These are phyloP conservation scores for Musa schizocarpa DNA, from an alignment of 176 grass and related monocot genomes.

Conservation along the genomic window DNA sequence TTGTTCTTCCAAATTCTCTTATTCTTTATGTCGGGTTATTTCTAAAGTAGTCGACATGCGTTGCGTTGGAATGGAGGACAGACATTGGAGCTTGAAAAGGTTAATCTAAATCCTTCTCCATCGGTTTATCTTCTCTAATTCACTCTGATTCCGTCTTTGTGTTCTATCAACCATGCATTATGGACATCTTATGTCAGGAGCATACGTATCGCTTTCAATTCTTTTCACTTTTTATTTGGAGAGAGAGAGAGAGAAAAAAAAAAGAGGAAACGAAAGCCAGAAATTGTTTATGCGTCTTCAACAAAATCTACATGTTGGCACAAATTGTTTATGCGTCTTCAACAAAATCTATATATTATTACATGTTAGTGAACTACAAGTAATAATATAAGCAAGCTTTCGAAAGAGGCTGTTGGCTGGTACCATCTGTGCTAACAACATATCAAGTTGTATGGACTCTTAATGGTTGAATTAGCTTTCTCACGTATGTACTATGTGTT, in stretches of 20 bases:
- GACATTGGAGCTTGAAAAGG: not conserved
- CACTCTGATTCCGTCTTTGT: not conserved
- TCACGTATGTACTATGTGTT: too few relatives aligned
- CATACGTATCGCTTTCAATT: too few relatives aligned
- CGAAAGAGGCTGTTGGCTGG: too few relatives aligned
- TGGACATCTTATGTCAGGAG: not conserved
- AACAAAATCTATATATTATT: not conserved
- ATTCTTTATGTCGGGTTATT: not conserved
- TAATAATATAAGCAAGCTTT: too few relatives aligned
- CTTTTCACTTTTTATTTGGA: too few relatives aligned
- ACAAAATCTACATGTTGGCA: not conserved
- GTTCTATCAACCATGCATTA: not conserved
- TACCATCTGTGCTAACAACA: too few relatives aligned
- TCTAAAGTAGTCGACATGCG: not conserved
- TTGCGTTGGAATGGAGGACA: not conserved
- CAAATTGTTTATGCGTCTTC: not conserved
- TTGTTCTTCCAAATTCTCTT: not conserved
- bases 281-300: not conserved
- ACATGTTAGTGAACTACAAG: too few relatives aligned
- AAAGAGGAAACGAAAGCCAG: too few relatives aligned
- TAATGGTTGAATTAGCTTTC: too few relatives aligned
- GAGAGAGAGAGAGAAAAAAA: too few relatives aligned
- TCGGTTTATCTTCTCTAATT: not conserved
- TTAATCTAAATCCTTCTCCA: not conserved
- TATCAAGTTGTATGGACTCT: too few relatives aligned